Percentiles rank a stretch among this genome's conserved stretches.
Evolutionary conservation across 306 rosid genomes (phyloP).

Genomic region (Quercus ilex): DNA sequence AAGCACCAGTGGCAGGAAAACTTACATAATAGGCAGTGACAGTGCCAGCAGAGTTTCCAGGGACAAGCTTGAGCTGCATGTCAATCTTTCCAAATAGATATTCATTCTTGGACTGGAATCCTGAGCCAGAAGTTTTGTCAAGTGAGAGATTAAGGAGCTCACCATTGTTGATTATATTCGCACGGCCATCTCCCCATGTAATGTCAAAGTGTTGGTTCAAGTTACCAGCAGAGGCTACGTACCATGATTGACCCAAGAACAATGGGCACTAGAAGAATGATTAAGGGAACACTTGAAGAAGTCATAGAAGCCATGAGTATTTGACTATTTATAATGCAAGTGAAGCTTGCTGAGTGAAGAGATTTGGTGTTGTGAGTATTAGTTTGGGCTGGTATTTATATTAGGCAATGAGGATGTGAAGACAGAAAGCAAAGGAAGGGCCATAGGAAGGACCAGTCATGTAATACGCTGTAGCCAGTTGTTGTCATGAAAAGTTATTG

Average conservation of each 20-base stretch:
- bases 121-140: slow-evolving; percentile 63
- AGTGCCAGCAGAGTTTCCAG: slow-evolving; percentile 79
- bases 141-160: slow-evolving; percentile 53
- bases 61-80: slow-evolving; percentile 77
- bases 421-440: not conserved
- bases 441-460: not conserved
- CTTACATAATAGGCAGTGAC: slow-evolving; percentile 80
- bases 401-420: not conserved
- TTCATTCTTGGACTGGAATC: slow-evolving; percentile 60
- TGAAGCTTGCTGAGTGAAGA: not conserved
- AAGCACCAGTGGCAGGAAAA: not conserved
- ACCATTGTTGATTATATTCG: slow-evolving; percentile 56
- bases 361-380: not conserved
- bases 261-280: slow-evolving; percentile 14
- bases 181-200: slow-evolving; percentile 71
- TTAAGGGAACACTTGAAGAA: not conserved
- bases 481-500: not conserved
- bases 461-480: not conserved
- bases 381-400: not conserved
- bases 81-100: slow-evolving; percentile 62
- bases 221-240: slow-evolving; percentile 32
- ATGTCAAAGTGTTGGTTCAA: slow-evolving; percentile 51
- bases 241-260: slow-evolving; percentile 24
- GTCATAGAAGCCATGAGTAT: slow-evolving; percentile 22
- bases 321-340: not conserved